Evolutionary conservation across 805 yeast species (phyloP), one percentile per base, ranked within the genome.

Genomic region (Candida anglica): DNA sequence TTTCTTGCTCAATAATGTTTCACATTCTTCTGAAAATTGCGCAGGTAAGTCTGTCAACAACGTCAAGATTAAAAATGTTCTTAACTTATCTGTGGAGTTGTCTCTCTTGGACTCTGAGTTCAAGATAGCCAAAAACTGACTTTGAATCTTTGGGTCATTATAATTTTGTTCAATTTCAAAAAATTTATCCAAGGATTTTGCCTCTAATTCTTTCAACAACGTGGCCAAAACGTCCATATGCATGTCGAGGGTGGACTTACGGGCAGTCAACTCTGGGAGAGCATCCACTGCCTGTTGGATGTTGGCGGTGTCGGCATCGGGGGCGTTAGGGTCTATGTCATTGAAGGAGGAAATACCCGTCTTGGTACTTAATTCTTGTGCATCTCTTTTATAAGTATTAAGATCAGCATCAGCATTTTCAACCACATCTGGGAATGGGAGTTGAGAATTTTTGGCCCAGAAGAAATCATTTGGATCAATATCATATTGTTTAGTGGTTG

Each of bases 361-460:
- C 43, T 75, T 79, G 31, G 75, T 73, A 1, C 97, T 87, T 33
- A 94, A 70, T 39, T 84, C 94, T 41, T 81, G 82, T 2, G 97
- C 96, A 47, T 87, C 96, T 37, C 75, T 74, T 45, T 89, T 91
- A 61, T 93, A 93, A 35, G 72, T 69, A 39, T 81, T 77, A 40
- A 89, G 69, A 39, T 87, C 97, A 18, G 71, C 61, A 52, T 93
- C 98, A 15, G 95, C 94, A 58, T 86, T 86, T 57, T 93, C 98
- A 21, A 95, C 98, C n/a, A 94, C 98, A 54, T 91, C 97, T 1
- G 98, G 98, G 68, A 93, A 93, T 24, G 98, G 98, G 37, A 86
- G 64, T 32, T 82, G 82, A 9, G 95, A 71, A 60, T 93, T 89
- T 41, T 73, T 71, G 42, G 61, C 65, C 98, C 98, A 93, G 62